A percentile compares a stretch with the other conserved stretches of the same genome.
Conservation (phyloP, 106 monocot genomes). For the Dendrobium nobile region DNA sequence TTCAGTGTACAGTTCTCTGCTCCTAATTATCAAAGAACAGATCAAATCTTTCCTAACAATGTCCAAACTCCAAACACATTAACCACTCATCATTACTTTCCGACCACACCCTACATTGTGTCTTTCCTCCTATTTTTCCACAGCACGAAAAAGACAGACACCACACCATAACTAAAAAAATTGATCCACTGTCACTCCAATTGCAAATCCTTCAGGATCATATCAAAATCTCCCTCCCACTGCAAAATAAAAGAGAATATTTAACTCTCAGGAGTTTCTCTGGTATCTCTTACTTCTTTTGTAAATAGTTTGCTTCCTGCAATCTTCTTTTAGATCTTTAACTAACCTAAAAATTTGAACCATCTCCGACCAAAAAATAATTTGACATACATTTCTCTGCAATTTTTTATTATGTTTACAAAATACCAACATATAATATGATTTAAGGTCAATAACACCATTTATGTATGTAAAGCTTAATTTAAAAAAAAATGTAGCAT, state of each 20-base stretch:
- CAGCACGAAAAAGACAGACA: not conserved
- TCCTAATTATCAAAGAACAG: not conserved
- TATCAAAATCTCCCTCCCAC: not conserved
- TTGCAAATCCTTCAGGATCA: not conserved
- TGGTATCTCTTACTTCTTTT: too few relatives aligned
- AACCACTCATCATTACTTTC: not conserved
- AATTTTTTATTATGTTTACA: too few relatives aligned
- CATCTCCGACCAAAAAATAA: too few relatives aligned
- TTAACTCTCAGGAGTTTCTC: too few relatives aligned
- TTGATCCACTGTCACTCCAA: not conserved
- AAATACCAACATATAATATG: not conserved
- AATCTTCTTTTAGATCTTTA: too few relatives aligned
- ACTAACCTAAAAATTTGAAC: too few relatives aligned
- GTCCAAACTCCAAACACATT: not conserved
- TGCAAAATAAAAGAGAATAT: not conserved
- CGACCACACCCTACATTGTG: not conserved
- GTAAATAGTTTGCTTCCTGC: too few relatives aligned
- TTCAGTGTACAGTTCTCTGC: not conserved
- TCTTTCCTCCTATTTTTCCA: not conserved
- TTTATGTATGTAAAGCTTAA: not conserved
- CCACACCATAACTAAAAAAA: not conserved
- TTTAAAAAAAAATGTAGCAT: not conserved
- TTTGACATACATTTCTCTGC: too few relatives aligned
- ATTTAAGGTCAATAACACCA: not conserved
- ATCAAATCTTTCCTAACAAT: not conserved